Base-by-base conservation (phyloP, 2,329 filamentous ascomycete species). In the Aspergillus proliferans region DNA sequence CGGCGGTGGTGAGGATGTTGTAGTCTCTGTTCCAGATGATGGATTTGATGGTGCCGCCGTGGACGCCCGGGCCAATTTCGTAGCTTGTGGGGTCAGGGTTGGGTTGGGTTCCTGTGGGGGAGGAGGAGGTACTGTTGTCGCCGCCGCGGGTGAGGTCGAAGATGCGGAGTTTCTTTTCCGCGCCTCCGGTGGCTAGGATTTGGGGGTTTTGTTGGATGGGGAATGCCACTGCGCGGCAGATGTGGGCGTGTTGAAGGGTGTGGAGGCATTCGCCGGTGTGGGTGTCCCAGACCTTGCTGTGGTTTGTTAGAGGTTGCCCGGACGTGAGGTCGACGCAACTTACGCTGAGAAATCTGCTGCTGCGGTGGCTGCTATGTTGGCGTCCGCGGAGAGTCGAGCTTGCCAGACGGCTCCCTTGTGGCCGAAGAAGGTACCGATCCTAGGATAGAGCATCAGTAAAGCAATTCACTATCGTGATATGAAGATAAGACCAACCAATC, bases 321-420 rank as follows among this genome's bases (percentile, higher is more conserved):
- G 9, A 24, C 9, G 5, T 22, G 24, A 36, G 41, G 47, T 22
- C 21, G 4, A 10, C 8, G 15, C 28, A 45, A 73, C 85, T 64
- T 77, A 91, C 87, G 89, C 89, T 49, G 89, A 93, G 69, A 98
- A 98, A 69, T 98, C 93, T 45, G 93, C 93, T 45, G 91, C 94
- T 43, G 88, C 93, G 30, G 94, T 97, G 8, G 91, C 93, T 49
- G 93, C 92, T 43, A 90, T 85, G 22, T 83, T 84, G 39, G 90
- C 88, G 72, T 97, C 90, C 18, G 88, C 84, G 47, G 90, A 95
- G 33, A 98, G 79, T 60, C 91, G 83, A 47, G 91, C 88, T 74
- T 96, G 91, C 90, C 93, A 98, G 52, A 97, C 92, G 34, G 93
- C 93, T 54, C 93, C 93, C 73, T 98, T 97, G 76, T 98, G 93